These are phyloP conservation scores for Venturia pyrina DNA, from an alignment of 2,329 filamentous ascomycete genomes.

Conservation along the genomic window DNA sequence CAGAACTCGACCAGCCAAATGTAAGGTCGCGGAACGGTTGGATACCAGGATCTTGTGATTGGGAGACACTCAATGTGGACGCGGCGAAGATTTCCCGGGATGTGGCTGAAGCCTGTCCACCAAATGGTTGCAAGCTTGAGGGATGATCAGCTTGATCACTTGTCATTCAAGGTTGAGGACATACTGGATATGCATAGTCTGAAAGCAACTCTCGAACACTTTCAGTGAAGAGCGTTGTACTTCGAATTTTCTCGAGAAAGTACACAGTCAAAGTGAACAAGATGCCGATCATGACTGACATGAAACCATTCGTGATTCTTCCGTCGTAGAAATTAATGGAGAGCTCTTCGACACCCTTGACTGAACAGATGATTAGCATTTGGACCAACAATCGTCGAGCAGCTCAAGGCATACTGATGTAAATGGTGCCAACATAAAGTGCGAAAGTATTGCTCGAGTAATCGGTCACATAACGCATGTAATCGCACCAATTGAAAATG, in stretches of 20 bases:
- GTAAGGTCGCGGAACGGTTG: conserved; percentile 35
- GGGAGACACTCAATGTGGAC: conserved; percentile 63
- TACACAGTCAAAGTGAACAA: conserved; percentile 43
- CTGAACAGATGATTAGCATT: conserved; percentile 43
- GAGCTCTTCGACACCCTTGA: conserved; percentile 48
- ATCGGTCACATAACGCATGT: conserved; percentile 76
- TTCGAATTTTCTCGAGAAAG: conserved; percentile 35
- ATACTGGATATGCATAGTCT: conserved; percentile 11
- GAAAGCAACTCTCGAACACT: conserved; percentile 6
- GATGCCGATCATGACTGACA: conserved; percentile 41
- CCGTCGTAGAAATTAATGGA: conserved; percentile 38
- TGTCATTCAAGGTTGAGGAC: neutral
- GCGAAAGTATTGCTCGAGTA: conserved; percentile 93
- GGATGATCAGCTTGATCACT: neutral
- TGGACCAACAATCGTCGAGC: conserved; percentile 58
- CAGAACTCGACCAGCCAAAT: conserved; percentile 75
- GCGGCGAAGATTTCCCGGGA: conserved; percentile 54
- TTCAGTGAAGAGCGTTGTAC: conserved; percentile 5
- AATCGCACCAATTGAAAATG: conserved; percentile 78
- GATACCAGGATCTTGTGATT: conserved; percentile 67
- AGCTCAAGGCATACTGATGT: conserved; percentile 68
- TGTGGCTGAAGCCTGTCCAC: conserved; percentile 10
- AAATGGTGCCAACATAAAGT: conserved; percentile 88
- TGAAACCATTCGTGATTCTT: conserved; percentile 34
- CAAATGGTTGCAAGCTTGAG: conserved; percentile 8